phyloP scores from a whole-genome alignment of 345 rosid species.

The Noccaea bulbosa region DNA sequence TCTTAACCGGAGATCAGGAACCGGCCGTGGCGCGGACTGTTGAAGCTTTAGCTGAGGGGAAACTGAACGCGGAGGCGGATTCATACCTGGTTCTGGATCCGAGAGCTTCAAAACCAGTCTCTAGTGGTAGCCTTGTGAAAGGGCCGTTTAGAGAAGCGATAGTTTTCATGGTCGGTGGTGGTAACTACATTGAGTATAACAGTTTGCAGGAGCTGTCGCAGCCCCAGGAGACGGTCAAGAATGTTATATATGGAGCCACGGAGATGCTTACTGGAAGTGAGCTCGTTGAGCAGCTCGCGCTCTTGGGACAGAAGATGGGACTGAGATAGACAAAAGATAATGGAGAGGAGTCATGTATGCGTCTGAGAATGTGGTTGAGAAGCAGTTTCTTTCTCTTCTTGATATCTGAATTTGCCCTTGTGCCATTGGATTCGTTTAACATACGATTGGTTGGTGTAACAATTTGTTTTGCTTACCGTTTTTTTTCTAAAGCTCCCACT shows the following conservation, averaged over 20 bases:
- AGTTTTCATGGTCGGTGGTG: conserved; percentile 91
- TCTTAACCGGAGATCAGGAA: conserved; percentile 68
- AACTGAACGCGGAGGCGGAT: conserved; percentile 73
- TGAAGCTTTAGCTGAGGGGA: conserved; percentile 86
- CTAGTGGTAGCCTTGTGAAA: conserved; percentile 60
- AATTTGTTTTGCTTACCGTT: no score
- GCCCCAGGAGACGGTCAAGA: conserved; percentile 69
- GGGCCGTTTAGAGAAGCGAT: conserved; percentile 84
- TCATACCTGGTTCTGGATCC: conserved; percentile 74
- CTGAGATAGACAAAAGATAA: conserved; percentile 42
- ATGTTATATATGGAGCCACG: conserved; percentile 78
- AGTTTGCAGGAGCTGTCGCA: conserved; percentile 74
- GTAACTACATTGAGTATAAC: conserved; percentile 77
- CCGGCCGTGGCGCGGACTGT: conserved; percentile 70
- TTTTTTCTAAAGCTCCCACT: no score
- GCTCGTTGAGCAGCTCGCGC: conserved; percentile 72
- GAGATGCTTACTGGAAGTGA: conserved; percentile 77
- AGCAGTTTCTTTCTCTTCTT: no score
- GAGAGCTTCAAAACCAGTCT: conserved; percentile 73
- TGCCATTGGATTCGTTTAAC: no score
- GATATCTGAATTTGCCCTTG: no score
- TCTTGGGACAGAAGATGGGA: conserved; percentile 61
- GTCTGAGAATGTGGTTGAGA: no score
- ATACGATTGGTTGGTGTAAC: no score
- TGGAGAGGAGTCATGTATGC: no score